Evolutionary conservation across 2,329 filamentous ascomycete species (phyloP).

Genomic region (Scedosporium apiospermum): DNA sequence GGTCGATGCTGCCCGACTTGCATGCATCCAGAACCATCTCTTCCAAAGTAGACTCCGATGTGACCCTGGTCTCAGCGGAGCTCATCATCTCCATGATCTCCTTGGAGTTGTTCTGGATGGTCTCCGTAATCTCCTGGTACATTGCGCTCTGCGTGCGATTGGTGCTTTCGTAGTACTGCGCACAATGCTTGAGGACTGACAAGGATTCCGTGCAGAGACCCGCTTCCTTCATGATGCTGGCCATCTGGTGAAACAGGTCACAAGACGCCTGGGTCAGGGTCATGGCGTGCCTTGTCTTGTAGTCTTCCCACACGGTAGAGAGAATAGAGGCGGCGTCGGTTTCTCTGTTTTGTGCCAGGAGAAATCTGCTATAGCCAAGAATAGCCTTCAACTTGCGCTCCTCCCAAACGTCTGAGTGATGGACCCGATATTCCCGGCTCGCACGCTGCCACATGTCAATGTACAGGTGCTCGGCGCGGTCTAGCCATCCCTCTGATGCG

Average conservation of each 20-base stretch:
- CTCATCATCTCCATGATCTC: constrained; percentile 28
- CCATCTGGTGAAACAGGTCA: constrained; percentile 27
- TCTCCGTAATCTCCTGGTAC: constrained; percentile 32
- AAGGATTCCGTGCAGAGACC: constrained; percentile 33
- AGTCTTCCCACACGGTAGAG: constrained; percentile 36
- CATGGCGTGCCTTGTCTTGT: constrained; percentile 29
- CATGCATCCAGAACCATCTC: constrained; percentile 33
- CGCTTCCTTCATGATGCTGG: constrained; percentile 34
- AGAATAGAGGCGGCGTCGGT: constrained; percentile 34
- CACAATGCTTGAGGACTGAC: constrained; percentile 33
- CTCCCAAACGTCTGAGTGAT: constrained; percentile 33
- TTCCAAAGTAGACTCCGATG: constrained; percentile 30
- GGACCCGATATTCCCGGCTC: constrained; percentile 31
- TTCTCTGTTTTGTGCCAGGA: constrained; percentile 32
- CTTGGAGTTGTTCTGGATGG: constrained; percentile 29
- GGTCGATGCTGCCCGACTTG: constrained; percentile 26
- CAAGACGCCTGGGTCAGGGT: constrained; percentile 26
- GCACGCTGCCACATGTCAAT: constrained; percentile 41
- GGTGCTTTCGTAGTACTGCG: constrained; percentile 25
- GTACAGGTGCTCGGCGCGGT: constrained; percentile 34
- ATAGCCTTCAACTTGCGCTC: constrained; percentile 35
- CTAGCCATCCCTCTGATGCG: constrained; percentile 17
- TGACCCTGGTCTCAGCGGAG: constrained; percentile 16
- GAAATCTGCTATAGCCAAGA: constrained; percentile 34
- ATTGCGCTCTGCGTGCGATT: constrained; percentile 19